Conservation (phyloP, 2,329 filamentous ascomycete genomes). For the Xylaria sp. region DNA sequence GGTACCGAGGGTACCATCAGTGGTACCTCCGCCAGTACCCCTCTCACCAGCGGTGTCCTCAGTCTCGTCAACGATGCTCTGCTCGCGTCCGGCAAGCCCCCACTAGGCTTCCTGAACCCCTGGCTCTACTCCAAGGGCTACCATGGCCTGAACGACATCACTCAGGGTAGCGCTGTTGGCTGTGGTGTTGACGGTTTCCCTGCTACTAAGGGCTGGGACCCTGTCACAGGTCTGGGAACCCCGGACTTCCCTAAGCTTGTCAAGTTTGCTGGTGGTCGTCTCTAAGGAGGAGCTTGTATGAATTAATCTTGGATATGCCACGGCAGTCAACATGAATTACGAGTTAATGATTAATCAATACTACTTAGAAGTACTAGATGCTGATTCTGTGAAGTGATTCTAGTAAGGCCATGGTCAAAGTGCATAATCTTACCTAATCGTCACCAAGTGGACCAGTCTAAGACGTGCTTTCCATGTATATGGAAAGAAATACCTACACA, state of each 20-base stretch:
- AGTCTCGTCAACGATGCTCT: constrained; percentile 58
- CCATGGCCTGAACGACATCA: constrained; percentile 38
- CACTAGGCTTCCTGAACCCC: constrained; percentile 41
- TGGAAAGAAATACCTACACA: no score
- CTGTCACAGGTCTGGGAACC: constrained; percentile 35
- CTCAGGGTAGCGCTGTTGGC: constrained; percentile 35
- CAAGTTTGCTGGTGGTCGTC: constrained; percentile 23
- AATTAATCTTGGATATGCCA: not conserved
- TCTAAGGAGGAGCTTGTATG: constrained; percentile 4
- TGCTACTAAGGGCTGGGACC: constrained; percentile 30
- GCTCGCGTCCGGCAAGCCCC: constrained; percentile 42
- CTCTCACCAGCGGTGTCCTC: constrained; percentile 52
- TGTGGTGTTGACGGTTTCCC: constrained; percentile 33
- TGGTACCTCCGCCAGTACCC: constrained; percentile 51
- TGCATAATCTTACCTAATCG: no score
- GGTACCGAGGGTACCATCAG: constrained; percentile 35
- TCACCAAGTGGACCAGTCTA: no score
- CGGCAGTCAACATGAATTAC: not conserved
- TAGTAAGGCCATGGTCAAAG: no score
- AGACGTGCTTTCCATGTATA: no score
- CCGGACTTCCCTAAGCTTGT: constrained; percentile 29
- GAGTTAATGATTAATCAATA: not conserved
- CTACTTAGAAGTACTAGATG: no score
- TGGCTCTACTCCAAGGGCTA: constrained; percentile 36
- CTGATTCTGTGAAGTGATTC: no score